Conservation (phyloP, 768 basidiomycete species). For the Mycena amicta region DNA sequence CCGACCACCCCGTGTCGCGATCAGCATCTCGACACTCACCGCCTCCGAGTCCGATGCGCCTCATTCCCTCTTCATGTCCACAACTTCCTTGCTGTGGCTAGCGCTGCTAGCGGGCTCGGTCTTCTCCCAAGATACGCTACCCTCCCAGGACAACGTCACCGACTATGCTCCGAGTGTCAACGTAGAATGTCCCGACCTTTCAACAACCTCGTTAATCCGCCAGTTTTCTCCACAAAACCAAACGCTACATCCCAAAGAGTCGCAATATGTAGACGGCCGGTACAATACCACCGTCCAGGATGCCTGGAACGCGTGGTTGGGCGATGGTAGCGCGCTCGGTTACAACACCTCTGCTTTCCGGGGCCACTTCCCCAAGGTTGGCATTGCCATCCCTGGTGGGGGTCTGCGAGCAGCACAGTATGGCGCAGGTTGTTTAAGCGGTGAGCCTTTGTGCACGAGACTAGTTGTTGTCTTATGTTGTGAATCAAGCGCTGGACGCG, state of each 20-base stretch:
- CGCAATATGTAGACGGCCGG: slow-evolving; percentile 48
- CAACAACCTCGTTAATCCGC: slow-evolving; percentile 49
- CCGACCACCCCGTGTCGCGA: neutral
- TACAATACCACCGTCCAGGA: slow-evolving; percentile 40
- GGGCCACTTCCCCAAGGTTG: slow-evolving; percentile 51
- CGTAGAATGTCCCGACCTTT: neutral
- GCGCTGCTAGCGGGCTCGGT: slow-evolving; percentile 13
- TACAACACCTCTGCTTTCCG: slow-evolving; percentile 51
- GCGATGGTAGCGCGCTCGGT: slow-evolving; percentile 52
- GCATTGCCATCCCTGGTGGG: slow-evolving; percentile 70
- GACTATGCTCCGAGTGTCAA: slow-evolving; percentile 52
- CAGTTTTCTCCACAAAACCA: slow-evolving; percentile 53
- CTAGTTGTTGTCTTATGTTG: neutral
- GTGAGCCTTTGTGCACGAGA: slow-evolving; percentile 1
- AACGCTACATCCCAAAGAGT: slow-evolving; percentile 51
- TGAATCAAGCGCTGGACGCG: slow-evolving; percentile 48
- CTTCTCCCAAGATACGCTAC: slow-evolving; percentile 15
- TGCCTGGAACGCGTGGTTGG: slow-evolving; percentile 65
- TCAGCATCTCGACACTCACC: slow-evolving; percentile 12
- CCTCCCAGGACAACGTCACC: slow-evolving; percentile 34
- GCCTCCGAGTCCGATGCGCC: slow-evolving; percentile 20
- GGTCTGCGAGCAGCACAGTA: slow-evolving; percentile 70
- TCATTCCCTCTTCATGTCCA: slow-evolving; percentile 9
- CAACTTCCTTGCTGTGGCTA: slow-evolving; percentile 3
- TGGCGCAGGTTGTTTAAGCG: slow-evolving; percentile 60